Evolutionary conservation across 192 early-diverging fungal species (phyloP).

Genomic region (Coemansia sp.): DNA sequence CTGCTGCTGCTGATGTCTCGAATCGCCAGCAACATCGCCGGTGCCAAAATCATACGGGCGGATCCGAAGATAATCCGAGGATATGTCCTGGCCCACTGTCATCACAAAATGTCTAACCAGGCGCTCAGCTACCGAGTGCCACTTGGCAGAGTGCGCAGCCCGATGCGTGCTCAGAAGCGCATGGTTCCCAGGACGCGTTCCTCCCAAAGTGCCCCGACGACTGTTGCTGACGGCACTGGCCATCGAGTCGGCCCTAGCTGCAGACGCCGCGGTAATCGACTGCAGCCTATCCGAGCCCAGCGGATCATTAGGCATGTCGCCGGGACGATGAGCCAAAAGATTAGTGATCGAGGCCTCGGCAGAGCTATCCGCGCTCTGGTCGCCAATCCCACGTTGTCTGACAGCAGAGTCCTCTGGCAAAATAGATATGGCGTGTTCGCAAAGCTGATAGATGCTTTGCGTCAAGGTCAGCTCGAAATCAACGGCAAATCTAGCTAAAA

Average conservation of each 20-base stretch:
- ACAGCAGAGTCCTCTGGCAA: conserved; percentile 16
- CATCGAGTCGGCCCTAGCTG: conserved; percentile 36
- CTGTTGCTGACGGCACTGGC: conserved; percentile 19
- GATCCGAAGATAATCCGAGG: conserved; percentile 31
- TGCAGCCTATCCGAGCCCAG: conserved; percentile 15
- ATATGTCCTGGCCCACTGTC: conserved; percentile 48
- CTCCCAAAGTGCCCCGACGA: conserved; percentile 11
- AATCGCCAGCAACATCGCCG: background rate
- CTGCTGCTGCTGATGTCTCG: background rate
- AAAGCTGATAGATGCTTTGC: conserved; percentile 52
- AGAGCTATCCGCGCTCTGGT: conserved; percentile 12
- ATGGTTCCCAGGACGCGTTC: background rate
- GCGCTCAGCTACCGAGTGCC: conserved; percentile 35
- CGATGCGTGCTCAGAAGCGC: conserved; percentile 13
- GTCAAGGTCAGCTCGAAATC: conserved; percentile 52
- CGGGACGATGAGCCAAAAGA: conserved; percentile 5
- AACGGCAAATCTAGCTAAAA: conserved; percentile 42
- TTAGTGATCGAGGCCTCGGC: conserved; percentile 25
- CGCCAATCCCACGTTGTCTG: background rate
- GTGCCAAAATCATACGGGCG: conserved; percentile 14
- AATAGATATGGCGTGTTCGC: conserved; percentile 46
- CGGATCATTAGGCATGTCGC: background rate
- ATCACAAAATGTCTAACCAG: conserved; percentile 47
- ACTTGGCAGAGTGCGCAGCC: conserved; percentile 26
- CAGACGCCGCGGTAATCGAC: conserved; percentile 26